Evolutionary conservation across 2,329 filamentous ascomycete genomes (phyloP), one percentile per base, ranked within the genome.

Genomic region (Fusarium lyarnte): DNA sequence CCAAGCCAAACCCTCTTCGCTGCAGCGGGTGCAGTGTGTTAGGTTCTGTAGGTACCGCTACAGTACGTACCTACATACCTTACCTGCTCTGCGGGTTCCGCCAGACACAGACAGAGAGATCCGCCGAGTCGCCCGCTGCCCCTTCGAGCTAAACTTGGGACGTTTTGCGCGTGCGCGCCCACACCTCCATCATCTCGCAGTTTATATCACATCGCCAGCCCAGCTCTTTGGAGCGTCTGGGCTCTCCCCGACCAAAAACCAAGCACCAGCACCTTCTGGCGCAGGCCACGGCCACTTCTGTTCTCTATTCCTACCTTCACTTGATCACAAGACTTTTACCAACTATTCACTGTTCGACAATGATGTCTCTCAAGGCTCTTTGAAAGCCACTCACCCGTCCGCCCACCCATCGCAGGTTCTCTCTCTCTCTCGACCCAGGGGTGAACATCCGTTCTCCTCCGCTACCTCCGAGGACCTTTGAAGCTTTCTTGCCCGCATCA

Each of bases 121-220:
- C 67, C 71, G 71, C 71, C 73, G 70, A 74, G 64, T 75, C 60
- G 71, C 65, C 73, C 73, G 72, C 70, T 73, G 58, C 63, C 74
- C 69, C 70, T 68, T 72, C 55, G 63, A 71, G 72, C 74, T 72
- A 76, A 68, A 73, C 72, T 69, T 73, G 70, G 65, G 70, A 76
- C 74, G 70, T 74, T 76, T 76, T 75, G 64, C 74, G 74, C 73
- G 71, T 66, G 74, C 69, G 63, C 72, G 74, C 74, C 74, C 74
- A 76, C 74, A 76, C 74, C 74, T 74, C 74, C 73, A 75, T 69
- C 73, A 76, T 77, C 71, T 75, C 68, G 74, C 63, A 69, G 63
- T 74, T 67, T 69, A 74, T 74, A 74, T 76, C 75, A 77, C 66
- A 76, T 76, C 74, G 69, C 74, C 73, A 74, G 69, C 73, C 73